Base-by-base conservation (phyloP, 2,329 filamentous ascomycete species). In the Venturia aucupariae region DNA sequence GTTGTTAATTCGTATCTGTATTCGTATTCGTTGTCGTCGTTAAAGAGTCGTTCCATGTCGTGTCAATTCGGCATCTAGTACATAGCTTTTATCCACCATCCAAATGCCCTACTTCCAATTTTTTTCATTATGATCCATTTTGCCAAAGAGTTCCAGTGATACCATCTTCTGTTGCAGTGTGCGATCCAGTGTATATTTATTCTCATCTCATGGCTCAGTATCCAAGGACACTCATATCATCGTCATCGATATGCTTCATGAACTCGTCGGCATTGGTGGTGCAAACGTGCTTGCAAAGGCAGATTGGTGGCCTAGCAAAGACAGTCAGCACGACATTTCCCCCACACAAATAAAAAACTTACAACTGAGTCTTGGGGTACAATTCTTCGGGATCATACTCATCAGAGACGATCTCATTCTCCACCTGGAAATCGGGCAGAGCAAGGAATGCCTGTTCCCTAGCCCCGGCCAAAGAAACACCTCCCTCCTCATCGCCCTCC, bases 311-410 rank as follows among this genome's bases (percentile, higher is more conserved):
- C 10, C 57, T 60, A 59, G 32, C 30, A 2, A 59, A 10, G 4
- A 42, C 27, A 38, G 4, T 60, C 27, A 38, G 57, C 15, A 41
- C 35, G 1, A 42, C 13, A 17, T 41, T 15, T 15, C 19, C 4
- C 35, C n/a, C 17, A 42, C 41, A 42, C 3, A n/a, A 11, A 17
- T 11, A 15, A 42, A 6, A 60, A 5, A 42, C 30, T 60, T 38
- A 60, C 57, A 60, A 13, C 24, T 41, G 24, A 19, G 17, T 1
- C 8, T 32, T 10, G 5, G 57, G 35, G 19, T 41, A 60, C n/a
- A 60, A 11, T 10, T 60, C 57, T 2, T 60, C 57, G 22, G 57
- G 57, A 30, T 60, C 57, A 22, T 42, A 60, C n/a, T 59, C 10
- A n/a, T 60, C 24, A 24, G 27, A 35, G 5, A 32, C 24, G 4